Evolutionary conservation across 768 basidiomycete genomes (phyloP).

Genomic region (Phaffia australis): DNA sequence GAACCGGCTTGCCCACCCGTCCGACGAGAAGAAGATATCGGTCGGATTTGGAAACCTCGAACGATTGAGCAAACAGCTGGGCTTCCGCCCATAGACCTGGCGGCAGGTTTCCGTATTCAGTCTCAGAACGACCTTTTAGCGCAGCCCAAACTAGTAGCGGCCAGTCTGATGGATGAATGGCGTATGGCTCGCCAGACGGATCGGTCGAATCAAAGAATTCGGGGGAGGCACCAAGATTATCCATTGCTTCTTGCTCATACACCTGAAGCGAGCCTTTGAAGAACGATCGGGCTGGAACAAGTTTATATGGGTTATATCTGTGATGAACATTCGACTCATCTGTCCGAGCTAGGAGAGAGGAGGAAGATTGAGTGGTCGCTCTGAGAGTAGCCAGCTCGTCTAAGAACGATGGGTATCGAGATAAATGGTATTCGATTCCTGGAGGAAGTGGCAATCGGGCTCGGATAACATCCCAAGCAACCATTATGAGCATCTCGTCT

Average conservation of each 20-base stretch:
- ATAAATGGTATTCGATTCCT: constrained; percentile 1
- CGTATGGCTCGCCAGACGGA: background rate
- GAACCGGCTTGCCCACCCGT: background rate
- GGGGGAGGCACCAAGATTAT: background rate
- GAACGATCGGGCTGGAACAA: background rate
- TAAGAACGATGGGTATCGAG: background rate
- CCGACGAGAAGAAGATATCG: constrained; percentile 5
- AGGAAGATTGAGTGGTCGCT: background rate
- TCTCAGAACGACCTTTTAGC: background rate
- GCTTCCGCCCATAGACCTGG: constrained; percentile 8
- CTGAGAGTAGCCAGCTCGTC: background rate
- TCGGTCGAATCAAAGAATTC: background rate
- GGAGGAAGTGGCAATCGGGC: constrained; percentile 4
- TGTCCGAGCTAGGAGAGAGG: background rate
- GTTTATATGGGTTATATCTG: background rate
- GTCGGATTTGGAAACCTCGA: background rate
- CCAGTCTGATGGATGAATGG: constrained; percentile 14
- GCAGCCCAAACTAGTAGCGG: constrained; percentile 7
- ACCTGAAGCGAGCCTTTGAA: constrained; percentile 2
- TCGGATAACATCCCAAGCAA: constrained; percentile 6
- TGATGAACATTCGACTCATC: too few species aligned
- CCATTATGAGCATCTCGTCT: background rate
- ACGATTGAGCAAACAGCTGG: background rate
- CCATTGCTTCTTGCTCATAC: constrained; percentile 7
- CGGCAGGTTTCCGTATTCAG: constrained; percentile 1